Base-by-base conservation (phyloP, 2,329 filamentous ascomycete genomes). In the Zelopaecilomyces penicillatus region DNA sequence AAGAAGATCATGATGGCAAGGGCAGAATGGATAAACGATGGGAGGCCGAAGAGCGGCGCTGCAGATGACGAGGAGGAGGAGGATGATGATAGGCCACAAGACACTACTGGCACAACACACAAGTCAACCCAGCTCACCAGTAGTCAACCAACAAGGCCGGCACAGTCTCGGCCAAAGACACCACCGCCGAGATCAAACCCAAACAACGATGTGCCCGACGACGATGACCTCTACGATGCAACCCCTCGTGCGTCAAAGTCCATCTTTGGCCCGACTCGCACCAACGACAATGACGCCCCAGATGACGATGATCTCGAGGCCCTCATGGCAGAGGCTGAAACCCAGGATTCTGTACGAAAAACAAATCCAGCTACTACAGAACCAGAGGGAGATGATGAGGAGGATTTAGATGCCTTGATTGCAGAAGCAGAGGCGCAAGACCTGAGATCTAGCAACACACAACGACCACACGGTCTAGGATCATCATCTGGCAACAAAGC, bases 11-110 rank as follows among this genome's bases (percentile, higher is more conserved):
- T 86, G 51, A 75, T 79, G 30, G 84, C 83, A 66, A 76, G 91
- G 48, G 79, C 78, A 60, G 81, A 85, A 50, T 95, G 88, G 85
- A 91, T 97, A 52, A 78, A 91, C 45, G 86, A 94, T 61, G 71
- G 76, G 6, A 85, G 77, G 52, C 78, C 80, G 0, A 76, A 66
- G 39, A 51, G 62, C 0, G 52, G 57, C 9, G 60, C 61, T 0
- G 59, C 66, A 3, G 55, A 56, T 1, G 60, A 62, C 3, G 61
- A 64, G 5, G 62, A 62, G 1, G 59, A 63, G 9, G 52, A 55
- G 2, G 46, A 50, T 5, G 8, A 9, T 31, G 2, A 37, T 28
- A 6, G 27, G 30, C n/a, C 26, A 19, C 30, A 30, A 30, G 19
- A 30, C 8, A n/a, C 19, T 9, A 7, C n/a, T 26, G 7, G 8